Conservation (phyloP, 2,329 filamentous ascomycete species). For the Didymosphaeria variabile region DNA sequence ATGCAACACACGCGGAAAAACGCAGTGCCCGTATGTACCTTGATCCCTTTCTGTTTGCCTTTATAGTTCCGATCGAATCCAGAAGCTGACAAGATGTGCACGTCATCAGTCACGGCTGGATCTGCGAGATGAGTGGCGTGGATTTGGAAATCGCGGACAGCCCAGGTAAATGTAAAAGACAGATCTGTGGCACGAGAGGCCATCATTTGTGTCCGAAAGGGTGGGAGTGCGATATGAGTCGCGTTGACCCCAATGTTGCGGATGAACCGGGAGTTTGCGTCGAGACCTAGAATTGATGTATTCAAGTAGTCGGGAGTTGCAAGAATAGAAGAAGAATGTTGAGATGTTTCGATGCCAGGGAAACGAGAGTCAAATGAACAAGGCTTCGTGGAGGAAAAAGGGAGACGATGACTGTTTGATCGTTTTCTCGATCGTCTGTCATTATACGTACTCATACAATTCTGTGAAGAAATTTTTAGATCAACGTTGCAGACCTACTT, state of each 20-base stretch:
- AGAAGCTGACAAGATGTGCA: background rate
- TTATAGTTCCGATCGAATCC: background rate
- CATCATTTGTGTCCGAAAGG: background rate
- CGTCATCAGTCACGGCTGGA: background rate
- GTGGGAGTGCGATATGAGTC: slow-evolving; percentile 1
- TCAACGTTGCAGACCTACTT: no score
- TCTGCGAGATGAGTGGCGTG: background rate
- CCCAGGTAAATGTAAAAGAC: background rate
- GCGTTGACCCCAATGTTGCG: background rate
- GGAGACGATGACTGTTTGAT: no score
- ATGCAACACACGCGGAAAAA: background rate
- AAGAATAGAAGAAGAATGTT: no score
- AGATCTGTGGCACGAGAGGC: background rate
- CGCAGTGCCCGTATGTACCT: background rate
- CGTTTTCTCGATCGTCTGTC: no score
- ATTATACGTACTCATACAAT: no score
- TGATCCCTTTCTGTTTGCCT: background rate
- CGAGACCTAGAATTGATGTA: background rate
- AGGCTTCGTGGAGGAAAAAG: no score
- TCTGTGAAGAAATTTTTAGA: no score
- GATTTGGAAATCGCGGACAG: background rate
- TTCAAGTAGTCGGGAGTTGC: no score
- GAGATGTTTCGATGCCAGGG: no score
- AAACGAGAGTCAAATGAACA: no score
- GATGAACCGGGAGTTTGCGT: background rate